Base-by-base conservation (phyloP, 345 rosid genomes). In the Hibiscus trionum region DNA sequence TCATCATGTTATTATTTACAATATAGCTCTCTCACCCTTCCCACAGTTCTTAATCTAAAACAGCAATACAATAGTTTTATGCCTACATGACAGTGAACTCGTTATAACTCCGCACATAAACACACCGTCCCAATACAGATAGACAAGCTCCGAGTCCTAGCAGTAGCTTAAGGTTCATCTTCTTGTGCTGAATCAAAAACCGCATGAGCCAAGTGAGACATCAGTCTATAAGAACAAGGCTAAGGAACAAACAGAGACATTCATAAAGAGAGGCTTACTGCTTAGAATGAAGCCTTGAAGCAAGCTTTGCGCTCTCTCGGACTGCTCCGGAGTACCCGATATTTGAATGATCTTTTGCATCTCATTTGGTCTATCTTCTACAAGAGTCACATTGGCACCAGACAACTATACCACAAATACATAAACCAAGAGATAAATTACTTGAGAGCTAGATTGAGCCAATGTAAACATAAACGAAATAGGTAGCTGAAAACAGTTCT, bases 231-330 rank as follows among this genome's bases (percentile, higher is more conserved):
- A 21, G 46, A 53, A 16, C 56, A 50, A 16, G 56, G 56, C 19
- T 1, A 50, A 46, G 50, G 21, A 17, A 4, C 53, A 19, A 7
- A 7, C 19, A 47, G 7, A 31, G 26, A 50, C 47, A 21, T 9
- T 42, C 16, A 50, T 33, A 35, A 29, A 15, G 7, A 68, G 66
- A 78, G 62, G 77, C 90, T 89, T 82, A 96, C 98, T 90, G 85
- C 98, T 96, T 84, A 96, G 84, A 65, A 96, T 90, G 74, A 93
- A 93, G 82, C 98, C 98, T 79, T 96, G 97, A 79, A 96, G 97
- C 81, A 96, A 82, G 81, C 96, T 93, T 80, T 96, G 98, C 31
- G 98, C 99, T 84, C 92, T 86, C 83, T 91, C 98, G 12, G 86
- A 93, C 80, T 96, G 98, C 76, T 96, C 98, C 0, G 96, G 97